Evolutionary conservation across 371 early-diverging fungal species (phyloP).

Genomic region (Chytridium lagenaria): DNA sequence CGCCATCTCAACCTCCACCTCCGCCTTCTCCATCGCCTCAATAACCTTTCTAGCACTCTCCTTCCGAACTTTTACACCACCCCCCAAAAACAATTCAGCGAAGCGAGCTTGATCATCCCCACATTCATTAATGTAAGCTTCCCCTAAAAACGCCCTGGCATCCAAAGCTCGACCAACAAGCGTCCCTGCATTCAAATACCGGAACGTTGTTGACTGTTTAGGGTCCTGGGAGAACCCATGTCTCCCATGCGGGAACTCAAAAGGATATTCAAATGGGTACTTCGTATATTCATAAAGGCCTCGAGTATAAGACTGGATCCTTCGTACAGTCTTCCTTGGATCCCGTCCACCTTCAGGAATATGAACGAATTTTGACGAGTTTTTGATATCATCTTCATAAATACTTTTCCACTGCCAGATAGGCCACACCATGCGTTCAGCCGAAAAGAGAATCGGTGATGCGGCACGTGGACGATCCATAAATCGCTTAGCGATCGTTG

Average conservation of each 20-base stretch:
- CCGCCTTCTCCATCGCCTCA: background rate
- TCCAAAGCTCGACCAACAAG: slow-evolving; percentile 40
- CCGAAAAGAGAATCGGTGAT: slow-evolving; percentile 22
- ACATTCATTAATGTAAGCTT: slow-evolving; percentile 37
- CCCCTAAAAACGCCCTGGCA: slow-evolving; percentile 23
- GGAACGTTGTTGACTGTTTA: slow-evolving; percentile 11
- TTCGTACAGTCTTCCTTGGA: background rate
- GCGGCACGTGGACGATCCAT: background rate
- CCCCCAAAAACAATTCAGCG: slow-evolving; percentile 28
- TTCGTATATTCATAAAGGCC: background rate
- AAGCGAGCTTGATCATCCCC: slow-evolving; percentile 47
- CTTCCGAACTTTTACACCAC: background rate
- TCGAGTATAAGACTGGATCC: no score
- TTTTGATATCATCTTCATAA: slow-evolving; percentile 27
- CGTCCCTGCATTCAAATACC: slow-evolving; percentile 49
- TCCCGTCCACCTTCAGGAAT: background rate
- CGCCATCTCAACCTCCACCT: no score
- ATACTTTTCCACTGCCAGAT: slow-evolving; percentile 8
- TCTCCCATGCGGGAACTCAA: background rate
- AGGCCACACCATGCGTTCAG: slow-evolving; percentile 41
- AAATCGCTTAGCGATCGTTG: slow-evolving; percentile 24
- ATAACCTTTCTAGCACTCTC: background rate
- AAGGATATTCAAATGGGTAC: background rate
- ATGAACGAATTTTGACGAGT: background rate
- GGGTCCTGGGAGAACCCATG: background rate